Percentiles rank a stretch among this genome's conserved stretches.
Evolutionary conservation across 106 monocot species (phyloP).

Genomic region (Phalaenopsis equestris): DNA sequence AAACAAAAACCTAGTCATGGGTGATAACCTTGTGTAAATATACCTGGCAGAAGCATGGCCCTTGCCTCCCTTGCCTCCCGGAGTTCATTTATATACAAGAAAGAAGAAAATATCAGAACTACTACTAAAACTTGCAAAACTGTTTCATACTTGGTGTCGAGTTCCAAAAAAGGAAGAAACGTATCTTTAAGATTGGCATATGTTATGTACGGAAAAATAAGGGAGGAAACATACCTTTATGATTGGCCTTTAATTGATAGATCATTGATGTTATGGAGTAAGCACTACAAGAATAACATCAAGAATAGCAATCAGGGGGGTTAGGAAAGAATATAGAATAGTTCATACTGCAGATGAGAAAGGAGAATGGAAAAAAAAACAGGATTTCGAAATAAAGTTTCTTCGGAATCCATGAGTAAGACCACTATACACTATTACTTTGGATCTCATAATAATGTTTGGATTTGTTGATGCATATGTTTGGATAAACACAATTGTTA

Average conservation of each 20-base stretch:
- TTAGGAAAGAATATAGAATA: not conserved
- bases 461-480: not conserved
- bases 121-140: not conserved
- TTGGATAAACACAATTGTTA: too few species aligned
- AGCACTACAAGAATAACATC: not conserved
- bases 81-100: not conserved
- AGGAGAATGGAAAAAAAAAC: not conserved
- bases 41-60: constrained; percentile 88
- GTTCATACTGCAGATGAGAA: not conserved
- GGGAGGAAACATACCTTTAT: not conserved
- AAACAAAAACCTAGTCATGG: constrained; percentile 71
- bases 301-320: not conserved
- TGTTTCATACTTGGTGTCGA: constrained; percentile 51
- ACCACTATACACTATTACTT: not conserved
- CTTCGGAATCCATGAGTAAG: not conserved
- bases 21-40: constrained; percentile 64
- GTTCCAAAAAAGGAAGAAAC: constrained; percentile 48
- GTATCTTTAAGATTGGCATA: too few species aligned
- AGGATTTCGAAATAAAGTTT: not conserved
- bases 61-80: constrained; percentile 64
- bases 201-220: too few species aligned
- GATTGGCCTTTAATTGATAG: not conserved
- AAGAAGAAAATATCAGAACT: not conserved
- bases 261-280: not conserved
- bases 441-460: not conserved